Conservation (phyloP, 2,329 filamentous ascomycete genomes). For the Claviceps fusiformis region DNA sequence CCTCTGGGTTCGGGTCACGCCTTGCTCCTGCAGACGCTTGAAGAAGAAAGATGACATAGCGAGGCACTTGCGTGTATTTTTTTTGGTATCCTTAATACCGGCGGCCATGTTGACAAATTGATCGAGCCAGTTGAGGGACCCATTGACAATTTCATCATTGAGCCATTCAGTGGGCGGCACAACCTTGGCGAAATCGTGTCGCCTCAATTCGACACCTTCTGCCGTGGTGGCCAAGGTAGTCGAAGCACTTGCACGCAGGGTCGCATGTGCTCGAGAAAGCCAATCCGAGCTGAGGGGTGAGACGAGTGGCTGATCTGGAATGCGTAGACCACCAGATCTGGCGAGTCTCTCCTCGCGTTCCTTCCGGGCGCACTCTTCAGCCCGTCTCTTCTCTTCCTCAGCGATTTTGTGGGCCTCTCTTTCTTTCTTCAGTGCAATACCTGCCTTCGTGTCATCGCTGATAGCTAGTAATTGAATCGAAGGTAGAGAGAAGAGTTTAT, state of each 20-base stretch:
- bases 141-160: constrained; percentile 65
- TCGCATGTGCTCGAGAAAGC: constrained; percentile 14
- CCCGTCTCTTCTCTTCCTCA: constrained; percentile 14
- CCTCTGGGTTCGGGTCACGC: constrained; percentile 33
- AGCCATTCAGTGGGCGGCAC: constrained; percentile 49
- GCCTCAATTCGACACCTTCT: constrained; percentile 34
- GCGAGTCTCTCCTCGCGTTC: constrained; percentile 14
- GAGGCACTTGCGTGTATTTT: constrained; percentile 42
- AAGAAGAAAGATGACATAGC: constrained; percentile 56
- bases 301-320: constrained; percentile 16
- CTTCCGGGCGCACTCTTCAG: constrained; percentile 10
- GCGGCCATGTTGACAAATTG: constrained; percentile 42
- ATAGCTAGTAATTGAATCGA: constrained; percentile 14
- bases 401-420: constrained; percentile 12
- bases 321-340: constrained; percentile 17
- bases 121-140: constrained; percentile 47
- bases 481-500: constrained; percentile 14
- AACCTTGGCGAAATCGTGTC: constrained; percentile 51
- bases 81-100: constrained; percentile 34
- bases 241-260: constrained; percentile 20
- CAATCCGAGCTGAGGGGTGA: constrained; percentile 16
- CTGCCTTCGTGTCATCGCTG: constrained; percentile 15
- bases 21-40: constrained; percentile 34
- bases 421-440: constrained; percentile 4
- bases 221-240: constrained; percentile 30